These are phyloP conservation scores for Nelumbo lutea DNA, from an alignment of 164 flowering plant genomes.

Conservation along the genomic window DNA sequence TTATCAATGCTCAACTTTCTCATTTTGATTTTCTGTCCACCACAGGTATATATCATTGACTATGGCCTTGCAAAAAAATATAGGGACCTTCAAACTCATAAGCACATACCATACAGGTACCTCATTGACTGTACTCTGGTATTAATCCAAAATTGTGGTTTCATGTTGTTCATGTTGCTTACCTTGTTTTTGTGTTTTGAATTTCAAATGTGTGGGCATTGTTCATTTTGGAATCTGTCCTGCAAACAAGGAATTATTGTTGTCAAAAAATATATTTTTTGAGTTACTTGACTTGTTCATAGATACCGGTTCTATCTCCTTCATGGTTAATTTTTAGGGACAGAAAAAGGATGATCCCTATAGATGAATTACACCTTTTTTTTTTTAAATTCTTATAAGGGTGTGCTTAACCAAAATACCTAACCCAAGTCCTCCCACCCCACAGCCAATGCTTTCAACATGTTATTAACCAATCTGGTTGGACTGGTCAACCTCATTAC, in stretches of 20 bases:
- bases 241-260: too few relatives aligned
- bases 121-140: not conserved
- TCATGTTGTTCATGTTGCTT: not conserved
- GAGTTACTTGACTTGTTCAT: not conserved
- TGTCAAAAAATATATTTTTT: too few relatives aligned
- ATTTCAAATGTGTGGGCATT: not conserved
- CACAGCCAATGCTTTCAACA: too few relatives aligned
- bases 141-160: not conserved
- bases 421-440: too few relatives aligned
- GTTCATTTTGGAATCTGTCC: not conserved
- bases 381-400: too few relatives aligned
- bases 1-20: not conserved
- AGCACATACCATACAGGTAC: slow-evolving; percentile 61
- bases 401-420: too few relatives aligned
- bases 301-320: not conserved
- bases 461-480: too few relatives aligned
- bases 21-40: slow-evolving; percentile 2
- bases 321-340: too few relatives aligned
- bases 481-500: too few relatives aligned
- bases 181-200: not conserved
- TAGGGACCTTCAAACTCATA: slow-evolving; percentile 52
- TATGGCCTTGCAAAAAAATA: slow-evolving; percentile 60
- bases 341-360: too few relatives aligned
- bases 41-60: slow-evolving; percentile 52
- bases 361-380: too few relatives aligned